Base-by-base conservation (phyloP, 2,329 filamentous ascomycete species). In the Monosporascus sp. region DNA sequence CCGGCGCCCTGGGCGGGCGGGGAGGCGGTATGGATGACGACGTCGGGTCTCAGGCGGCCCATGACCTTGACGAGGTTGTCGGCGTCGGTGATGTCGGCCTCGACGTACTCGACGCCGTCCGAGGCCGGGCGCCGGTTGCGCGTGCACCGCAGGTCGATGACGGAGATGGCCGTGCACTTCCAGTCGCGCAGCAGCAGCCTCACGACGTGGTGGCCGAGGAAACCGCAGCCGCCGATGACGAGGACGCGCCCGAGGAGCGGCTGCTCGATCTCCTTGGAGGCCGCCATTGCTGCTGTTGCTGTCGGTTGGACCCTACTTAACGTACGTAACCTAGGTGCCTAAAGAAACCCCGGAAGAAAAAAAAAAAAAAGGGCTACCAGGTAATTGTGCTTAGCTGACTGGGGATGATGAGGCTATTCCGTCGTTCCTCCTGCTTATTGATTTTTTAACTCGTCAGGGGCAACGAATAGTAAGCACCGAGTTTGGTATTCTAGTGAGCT, bases 11-110 rank as follows among this genome's bases (percentile, higher is more conserved):
- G 79, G 55, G 75, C 78, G 24, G 78, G 71, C 40, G 89, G 89
- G 37, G 86, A 89, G 20, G 93, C 94, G 2, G 92, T 96, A 72
- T 99, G 93, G 65, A 97, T 87, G 50, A 99, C 90, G 16, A 95
- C 82, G 66, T 91, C 85, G 20, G 93, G 92, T 63, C 80, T 81
- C 52, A 85, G 78, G 58, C 83, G 76, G 35, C 78, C 70, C 63
- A 97, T 85, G 45, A 90, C 73, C 38, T 78, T 74, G 41, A 80
- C 69, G 58, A 94, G 78, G 56, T 78, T 78, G 52, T 77, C 75
- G 19, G 74, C 66, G 58, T 88, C 84, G 52, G 88, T 91, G 68
- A 94, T 91, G 71, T 93, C 88, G 68, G 84, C 88, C 62, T 91
- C 85, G 69, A 83, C 80, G 74, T 94, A 94, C 50, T 77, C 71